Evolutionary conservation across 140 eudicot genomes (phyloP), one percentile per base, ranked within the genome.

Genomic region (Senecio squalidus): DNA sequence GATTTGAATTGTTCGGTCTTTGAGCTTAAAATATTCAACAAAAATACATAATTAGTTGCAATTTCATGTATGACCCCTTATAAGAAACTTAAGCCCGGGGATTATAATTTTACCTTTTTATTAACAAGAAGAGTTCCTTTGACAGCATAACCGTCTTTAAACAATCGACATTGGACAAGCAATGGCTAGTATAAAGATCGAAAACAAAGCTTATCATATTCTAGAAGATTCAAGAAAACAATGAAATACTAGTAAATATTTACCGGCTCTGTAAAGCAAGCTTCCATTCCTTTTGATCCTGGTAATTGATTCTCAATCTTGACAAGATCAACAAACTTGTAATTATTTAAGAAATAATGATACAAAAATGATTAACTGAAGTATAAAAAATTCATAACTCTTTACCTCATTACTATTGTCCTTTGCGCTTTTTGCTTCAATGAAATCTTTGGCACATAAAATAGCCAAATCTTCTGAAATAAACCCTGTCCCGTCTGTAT

Each of bases 121-220:
- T n/a, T n/a, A n/a, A n/a, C n/a, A n/a, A n/a, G n/a, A n/a, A n/a
- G 89, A 17, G 98, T 90, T 60, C 98, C 98, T 68, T 90, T 90
- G 18, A 90, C 80, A 50, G 95, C 98, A 31, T 9, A 30, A 16
- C 98, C 95, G 6, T 80, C 71, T 49, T 76, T 34, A 30, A 90
- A 90, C 64, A 90, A 26, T 30, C 95, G 94, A 56, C 88, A 80
- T 57, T 90, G 97, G 45, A 90, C 77, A 67, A 90, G 69, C 73
- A 86, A 71, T 47, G 97, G 94, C 95, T 90, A 50, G 65, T 61
- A 72, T 43, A 29, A 60, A 70, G 58, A n/a, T n/a, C 9, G 0
- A 25, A 29, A 61, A 66, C 17, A 58, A 62, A 68, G 36, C 3
- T 71, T 71, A 71, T 25, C 4, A 50, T 22, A 27, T 53, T 40